These are phyloP conservation scores for Cytospora paraplurivora DNA, from an alignment of 2,329 filamentous ascomycete genomes.

Conservation along the genomic window DNA sequence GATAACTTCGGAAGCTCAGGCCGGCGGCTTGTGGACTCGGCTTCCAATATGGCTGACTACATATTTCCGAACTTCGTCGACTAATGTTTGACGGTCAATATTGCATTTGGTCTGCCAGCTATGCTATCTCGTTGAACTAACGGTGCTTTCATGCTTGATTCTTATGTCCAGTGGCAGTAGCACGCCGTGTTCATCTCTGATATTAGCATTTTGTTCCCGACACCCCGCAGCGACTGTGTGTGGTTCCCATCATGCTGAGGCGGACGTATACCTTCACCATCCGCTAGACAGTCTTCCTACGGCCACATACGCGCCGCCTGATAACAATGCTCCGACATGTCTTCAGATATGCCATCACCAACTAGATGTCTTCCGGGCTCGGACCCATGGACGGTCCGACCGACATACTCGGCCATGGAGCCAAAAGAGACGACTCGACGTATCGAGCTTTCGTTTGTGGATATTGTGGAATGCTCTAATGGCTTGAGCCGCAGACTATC, in stretches of 20 bases:
- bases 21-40: no score
- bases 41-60: not conserved
- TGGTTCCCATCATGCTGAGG: not conserved
- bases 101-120: not conserved
- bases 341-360: not conserved
- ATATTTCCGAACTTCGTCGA: not conserved
- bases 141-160: not conserved
- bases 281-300: not conserved
- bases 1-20: no score
- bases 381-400: not conserved
- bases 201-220: not conserved
- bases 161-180: not conserved
- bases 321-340: not conserved
- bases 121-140: slow-evolving; percentile 8
- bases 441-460: not conserved
- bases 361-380: not conserved
- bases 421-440: not conserved
- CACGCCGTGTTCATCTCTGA: not conserved
- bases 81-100: not conserved
- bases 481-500: not conserved
- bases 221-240: not conserved
- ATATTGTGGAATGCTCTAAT: not conserved
- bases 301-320: not conserved
- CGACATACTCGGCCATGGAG: not conserved
- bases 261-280: not conserved